A percentile compares a stretch with the other conserved stretches of the same genome.
phyloP scores from a whole-genome alignment of 2,329 filamentous ascomycete genomes.

The Fusarium domesticum region DNA sequence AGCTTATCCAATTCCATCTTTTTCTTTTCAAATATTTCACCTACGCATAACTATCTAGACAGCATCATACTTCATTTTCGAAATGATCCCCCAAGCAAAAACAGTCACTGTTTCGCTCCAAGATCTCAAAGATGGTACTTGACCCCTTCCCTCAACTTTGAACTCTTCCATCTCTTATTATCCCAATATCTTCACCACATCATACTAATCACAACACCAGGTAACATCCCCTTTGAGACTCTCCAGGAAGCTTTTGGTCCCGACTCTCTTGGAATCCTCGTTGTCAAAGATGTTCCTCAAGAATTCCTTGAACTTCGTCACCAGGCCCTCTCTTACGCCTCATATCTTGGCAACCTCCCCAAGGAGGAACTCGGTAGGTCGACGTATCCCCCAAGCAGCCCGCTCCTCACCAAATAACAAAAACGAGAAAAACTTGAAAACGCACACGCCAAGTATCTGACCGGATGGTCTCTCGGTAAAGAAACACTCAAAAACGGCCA shows the following conservation, averaged over 20 bases:
- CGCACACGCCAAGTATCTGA: conserved; percentile 59
- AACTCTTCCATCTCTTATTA: background rate
- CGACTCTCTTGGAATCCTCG: conserved; percentile 82
- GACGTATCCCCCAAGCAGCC: background rate
- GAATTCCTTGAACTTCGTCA: conserved; percentile 70
- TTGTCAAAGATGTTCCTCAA: conserved; percentile 81
- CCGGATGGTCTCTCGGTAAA: conserved; percentile 78
- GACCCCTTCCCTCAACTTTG: conserved; percentile 1
- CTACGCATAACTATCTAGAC: background rate
- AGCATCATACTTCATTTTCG: background rate
- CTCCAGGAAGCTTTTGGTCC: conserved; percentile 84
- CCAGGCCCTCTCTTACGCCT: conserved; percentile 78
- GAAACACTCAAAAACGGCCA: conserved; percentile 76
- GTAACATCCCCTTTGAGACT: conserved; percentile 63
- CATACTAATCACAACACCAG: conserved; percentile 39
- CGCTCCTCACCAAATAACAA: background rate
- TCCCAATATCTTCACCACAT: conserved; percentile 6
- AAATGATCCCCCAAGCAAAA: conserved; percentile 49
- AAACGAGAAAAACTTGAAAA: conserved; percentile 55
- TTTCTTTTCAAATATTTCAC: background rate
- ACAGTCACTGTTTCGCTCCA: conserved; percentile 60
- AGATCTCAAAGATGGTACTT: conserved; percentile 57
- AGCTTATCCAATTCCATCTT: background rate
- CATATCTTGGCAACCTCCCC: conserved; percentile 81
- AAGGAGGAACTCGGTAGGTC: conserved; percentile 64